phyloP scores from a whole-genome alignment of 768 basidiomycete species.

The Boletus rubescentipes region DNA sequence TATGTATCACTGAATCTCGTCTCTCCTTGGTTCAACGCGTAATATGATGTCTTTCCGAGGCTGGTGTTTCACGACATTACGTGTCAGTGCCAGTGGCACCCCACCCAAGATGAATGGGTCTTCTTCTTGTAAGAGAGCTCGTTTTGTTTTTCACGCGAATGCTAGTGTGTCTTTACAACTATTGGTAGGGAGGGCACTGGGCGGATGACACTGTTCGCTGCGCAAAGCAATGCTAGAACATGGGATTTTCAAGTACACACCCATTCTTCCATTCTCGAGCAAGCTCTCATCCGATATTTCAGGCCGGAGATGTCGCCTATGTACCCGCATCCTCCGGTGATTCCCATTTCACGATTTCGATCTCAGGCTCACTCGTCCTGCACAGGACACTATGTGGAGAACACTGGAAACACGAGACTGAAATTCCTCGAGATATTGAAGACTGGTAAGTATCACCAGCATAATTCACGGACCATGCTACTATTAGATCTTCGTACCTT shows the following conservation, averaged over 20 bases:
- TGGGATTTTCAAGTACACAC: conserved; percentile 54
- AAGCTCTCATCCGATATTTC: background rate
- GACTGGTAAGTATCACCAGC: conserved; percentile 26
- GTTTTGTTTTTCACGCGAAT: too few relatives aligned
- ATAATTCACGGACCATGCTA: too few relatives aligned
- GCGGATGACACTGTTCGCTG: conserved; percentile 58
- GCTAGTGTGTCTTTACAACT: background rate
- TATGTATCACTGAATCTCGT: too few relatives aligned
- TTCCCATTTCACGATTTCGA: background rate
- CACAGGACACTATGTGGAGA: conserved; percentile 54
- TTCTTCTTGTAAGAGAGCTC: conserved; percentile 49
- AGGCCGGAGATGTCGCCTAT: conserved; percentile 26
- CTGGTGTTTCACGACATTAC: too few relatives aligned
- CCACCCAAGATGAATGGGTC: conserved; percentile 64
- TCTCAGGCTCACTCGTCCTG: background rate
- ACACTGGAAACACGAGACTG: conserved; percentile 49
- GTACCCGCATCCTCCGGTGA: conserved; percentile 15
- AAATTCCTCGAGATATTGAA: conserved; percentile 50
- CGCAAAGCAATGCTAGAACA: conserved; percentile 51
- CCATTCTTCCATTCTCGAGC: background rate
- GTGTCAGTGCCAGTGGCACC: conserved; percentile 70
- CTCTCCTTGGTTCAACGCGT: too few relatives aligned
- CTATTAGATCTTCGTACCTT: background rate
- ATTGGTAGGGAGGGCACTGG: conserved; percentile 49
- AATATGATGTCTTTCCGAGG: too few relatives aligned